These are phyloP conservation scores for Golubevia pallescens DNA, from an alignment of 1,284 basidiomycete genomes.

Conservation along the genomic window DNA sequence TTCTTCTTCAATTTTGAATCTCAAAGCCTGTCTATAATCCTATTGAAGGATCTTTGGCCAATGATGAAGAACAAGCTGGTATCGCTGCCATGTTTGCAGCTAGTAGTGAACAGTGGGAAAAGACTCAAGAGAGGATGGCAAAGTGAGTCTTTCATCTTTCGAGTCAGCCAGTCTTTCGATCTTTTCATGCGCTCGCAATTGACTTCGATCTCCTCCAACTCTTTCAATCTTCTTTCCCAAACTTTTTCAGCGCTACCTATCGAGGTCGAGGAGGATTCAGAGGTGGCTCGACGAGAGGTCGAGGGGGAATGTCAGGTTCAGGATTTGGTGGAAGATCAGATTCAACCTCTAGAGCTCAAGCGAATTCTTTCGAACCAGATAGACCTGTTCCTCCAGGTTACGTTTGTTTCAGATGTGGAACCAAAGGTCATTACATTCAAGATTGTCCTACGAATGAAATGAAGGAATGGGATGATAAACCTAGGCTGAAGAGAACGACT, in stretches of 20 bases:
- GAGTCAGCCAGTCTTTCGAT: slow-evolving; percentile 32
- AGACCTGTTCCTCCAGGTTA: slow-evolving; percentile 77
- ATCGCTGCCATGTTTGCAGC: slow-evolving; percentile 95
- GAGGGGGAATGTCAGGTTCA: too few species aligned
- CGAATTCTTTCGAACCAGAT: neutral
- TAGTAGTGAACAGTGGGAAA: slow-evolving; percentile 88
- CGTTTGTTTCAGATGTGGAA: slow-evolving; percentile 98
- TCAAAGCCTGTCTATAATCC: neutral
- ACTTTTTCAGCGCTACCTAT: too few species aligned
- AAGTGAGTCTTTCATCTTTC: slow-evolving; percentile 75
- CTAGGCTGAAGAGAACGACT: slow-evolving; percentile 94
- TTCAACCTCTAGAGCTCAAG: neutral
- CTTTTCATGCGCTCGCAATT: neutral
- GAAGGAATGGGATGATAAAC: slow-evolving; percentile 88
- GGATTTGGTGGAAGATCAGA: too few species aligned
- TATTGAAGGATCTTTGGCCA: neutral
- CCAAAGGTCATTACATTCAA: slow-evolving; percentile 98
- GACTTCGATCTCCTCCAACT: too few species aligned
- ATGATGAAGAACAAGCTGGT: slow-evolving; percentile 79
- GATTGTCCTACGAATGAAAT: slow-evolving; percentile 98
- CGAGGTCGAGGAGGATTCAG: too few species aligned
- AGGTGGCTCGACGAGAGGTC: too few species aligned
- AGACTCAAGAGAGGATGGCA: slow-evolving; percentile 95
- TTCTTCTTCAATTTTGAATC: neutral
- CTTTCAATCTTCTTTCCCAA: too few species aligned